Evolutionary conservation across 148 eudicot species (phyloP), one percentile per base, ranked within the genome.

Genomic region (Fagopyrum tataricum): DNA sequence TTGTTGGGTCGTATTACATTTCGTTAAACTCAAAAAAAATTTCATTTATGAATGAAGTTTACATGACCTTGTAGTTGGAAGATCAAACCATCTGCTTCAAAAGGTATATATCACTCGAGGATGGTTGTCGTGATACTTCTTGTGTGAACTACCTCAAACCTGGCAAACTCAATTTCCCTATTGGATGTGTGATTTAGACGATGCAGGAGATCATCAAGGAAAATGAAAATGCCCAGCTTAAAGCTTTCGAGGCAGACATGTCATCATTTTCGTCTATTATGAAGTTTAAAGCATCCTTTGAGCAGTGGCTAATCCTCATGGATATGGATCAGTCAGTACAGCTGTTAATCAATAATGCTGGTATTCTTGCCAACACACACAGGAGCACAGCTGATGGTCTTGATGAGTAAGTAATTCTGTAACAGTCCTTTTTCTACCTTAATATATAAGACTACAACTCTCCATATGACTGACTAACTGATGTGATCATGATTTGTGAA

Each of bases 321-420:
- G 82, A 85, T 80, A 52, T 88, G 88, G 96, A 96, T 83, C 77
- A 83, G 43, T 92, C 99, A n/a, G 78, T 90, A 47, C 99, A 96
- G 73, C 79, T 96, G 69, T 81, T 96, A 71, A 90, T 96, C 75
- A 96, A 96, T 80, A 96, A 96, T 78, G 99, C 97, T 56, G 99
- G 99, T 74, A 76, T 92, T 70, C 79, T 92, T 31, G 97, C 97
- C 80, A 90, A 87, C 51, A 85, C 97, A 70, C 71, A 67, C 66
- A 83, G 93, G 77, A 61, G 68, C 81, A 91, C 88, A n/a, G 39
- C 79, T 49, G 89, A 88, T 71, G 96, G 90, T 75, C 81, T 78
- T 73, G 98, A 95, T 75, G 84, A 84, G 98, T 95, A 87, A 85
- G 37, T 79, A 58, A 31, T 76, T 69, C 76, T 46, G 37, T 31